A percentile compares a stretch with the other conserved stretches of the same genome.
Conservation (phyloP, 768 basidiomycete genomes). For the Galerina marginata region DNA sequence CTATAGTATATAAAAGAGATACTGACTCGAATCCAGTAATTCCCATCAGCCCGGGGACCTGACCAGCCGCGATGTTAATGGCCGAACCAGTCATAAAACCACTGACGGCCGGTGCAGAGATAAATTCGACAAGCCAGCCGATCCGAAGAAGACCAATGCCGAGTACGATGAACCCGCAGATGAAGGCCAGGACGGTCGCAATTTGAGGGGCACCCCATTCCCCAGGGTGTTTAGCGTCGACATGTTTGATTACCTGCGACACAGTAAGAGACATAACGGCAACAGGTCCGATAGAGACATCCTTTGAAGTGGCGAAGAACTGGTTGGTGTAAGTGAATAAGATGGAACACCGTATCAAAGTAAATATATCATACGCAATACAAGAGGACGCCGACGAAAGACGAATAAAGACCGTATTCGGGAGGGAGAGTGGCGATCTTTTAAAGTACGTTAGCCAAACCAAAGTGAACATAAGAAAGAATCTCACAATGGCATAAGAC, state of each 20-base stretch:
- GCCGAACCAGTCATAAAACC: conserved; percentile 99
- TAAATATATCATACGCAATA: conserved; percentile 68
- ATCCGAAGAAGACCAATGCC: conserved; percentile 87
- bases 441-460: neutral
- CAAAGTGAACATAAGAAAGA: neutral
- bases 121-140: conserved; percentile 96
- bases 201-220: conserved; percentile 74
- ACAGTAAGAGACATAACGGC: conserved; percentile 96
- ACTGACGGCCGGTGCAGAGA: conserved; percentile 82
- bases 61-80: conserved; percentile 86
- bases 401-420: conserved; percentile 93
- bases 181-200: conserved; percentile 82
- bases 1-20: neutral
- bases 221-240: conserved; percentile 58
- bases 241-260: conserved; percentile 76
- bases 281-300: conserved; percentile 99
- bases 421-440: conserved; percentile 85
- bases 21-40: conserved; percentile 83
- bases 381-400: conserved; percentile 84
- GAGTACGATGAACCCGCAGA: conserved; percentile 91
- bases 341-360: neutral
- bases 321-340: conserved; percentile 30
- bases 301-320: conserved; percentile 97
- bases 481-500: conserved; percentile 78
- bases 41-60: conserved; percentile 90